Evolutionary conservation across 2,329 filamentous ascomycete species (phyloP), one percentile per base, ranked within the genome.

Genomic region (Fusarium continuum): DNA sequence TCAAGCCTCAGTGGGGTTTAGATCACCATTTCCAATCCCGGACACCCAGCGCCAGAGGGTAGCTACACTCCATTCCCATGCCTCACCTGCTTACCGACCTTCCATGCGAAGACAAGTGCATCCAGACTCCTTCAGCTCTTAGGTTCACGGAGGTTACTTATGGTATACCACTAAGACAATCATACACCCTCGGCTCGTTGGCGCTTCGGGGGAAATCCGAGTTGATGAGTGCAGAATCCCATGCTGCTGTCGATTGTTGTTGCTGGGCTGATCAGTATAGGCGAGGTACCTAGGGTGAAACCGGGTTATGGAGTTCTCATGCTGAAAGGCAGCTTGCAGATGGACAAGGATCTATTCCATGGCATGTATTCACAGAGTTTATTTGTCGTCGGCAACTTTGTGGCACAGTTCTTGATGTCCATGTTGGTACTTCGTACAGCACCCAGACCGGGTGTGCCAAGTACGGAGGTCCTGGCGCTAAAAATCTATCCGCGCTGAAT

Each of bases 401-500:
- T n/a, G n/a, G n/a, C n/a, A n/a, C n/a, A n/a, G n/a, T n/a, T n/a
- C n/a, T n/a, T n/a, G n/a, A n/a, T n/a, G n/a, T n/a, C n/a, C n/a
- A n/a, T n/a, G n/a, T n/a, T n/a, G n/a, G n/a, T n/a, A n/a, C n/a
- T n/a, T n/a, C n/a, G n/a, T n/a, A n/a, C n/a, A n/a, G n/a, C n/a
- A n/a, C 23, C 17, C 26, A 39, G 31, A 46, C 29, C 13, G 40
- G 25, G 20, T 45, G 31, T 25, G 36, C 39, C 46, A 38, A 38
- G 23, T 36, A 44, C 34, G 32, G 16, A 34, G 40, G n/a, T n/a
- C n/a, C n/a, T 38, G 54, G 46, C 54, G 52, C 52, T 57, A 57
- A 57, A 46, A 57, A 56, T 47, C 53, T 39, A 56, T 41, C 54
- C 54, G 54, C 35, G 17, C 29, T 48, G 28, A n/a, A n/a, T n/a